Base-by-base conservation (phyloP, 768 basidiomycete genomes). In the Tulasnella sp. region DNA sequence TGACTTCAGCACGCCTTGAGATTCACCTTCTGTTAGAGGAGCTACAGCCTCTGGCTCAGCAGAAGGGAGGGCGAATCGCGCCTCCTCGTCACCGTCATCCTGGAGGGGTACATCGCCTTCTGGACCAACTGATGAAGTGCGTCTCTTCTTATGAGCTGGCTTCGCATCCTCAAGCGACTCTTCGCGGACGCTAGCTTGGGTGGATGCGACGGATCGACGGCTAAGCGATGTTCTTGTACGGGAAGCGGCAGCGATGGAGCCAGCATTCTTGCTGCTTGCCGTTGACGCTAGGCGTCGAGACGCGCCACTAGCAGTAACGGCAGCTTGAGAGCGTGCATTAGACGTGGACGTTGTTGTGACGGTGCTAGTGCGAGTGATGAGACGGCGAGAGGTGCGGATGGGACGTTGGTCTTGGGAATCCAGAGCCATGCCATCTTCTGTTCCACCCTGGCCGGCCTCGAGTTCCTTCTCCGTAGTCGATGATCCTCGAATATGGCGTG, bases 81-180 rank as follows among this genome's bases (percentile, higher is more conserved):
- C 75, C 46, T 79, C 75, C 23, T 79, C 82, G 67, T 81, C 80
- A 29, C 79, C 79, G 44, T 84, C 82, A 20, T 82, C 79, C 77
- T 85, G 88, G 70, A 81, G 46, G n/a, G n/a, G 44, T 18, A 69
- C 35, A 18, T 79, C 77, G 29, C 82, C 80, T 15, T 88, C 87
- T 39, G 88, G 88, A 73, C 89, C 88, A 3, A 84, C 87, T 3
- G 92, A 91, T 0, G 93, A 93, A 5, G 93, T 91, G 70, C 92
- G 87, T 80, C 91, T 88, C 83, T 92, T 92, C 87, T 95, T 95
- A 81, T 88, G 88, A 3, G 86, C 89, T 23, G 90, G 91, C 51
- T 85, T 84, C 13, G 86, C 80, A n/a, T 75, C 86, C 57, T 91
- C 92, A 32, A 86, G 88, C 57, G 83, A 20, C 29, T 70, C 57